Evolutionary conservation across 768 basidiomycete genomes (phyloP).

Genomic region (Rhizopogon roseolus): DNA sequence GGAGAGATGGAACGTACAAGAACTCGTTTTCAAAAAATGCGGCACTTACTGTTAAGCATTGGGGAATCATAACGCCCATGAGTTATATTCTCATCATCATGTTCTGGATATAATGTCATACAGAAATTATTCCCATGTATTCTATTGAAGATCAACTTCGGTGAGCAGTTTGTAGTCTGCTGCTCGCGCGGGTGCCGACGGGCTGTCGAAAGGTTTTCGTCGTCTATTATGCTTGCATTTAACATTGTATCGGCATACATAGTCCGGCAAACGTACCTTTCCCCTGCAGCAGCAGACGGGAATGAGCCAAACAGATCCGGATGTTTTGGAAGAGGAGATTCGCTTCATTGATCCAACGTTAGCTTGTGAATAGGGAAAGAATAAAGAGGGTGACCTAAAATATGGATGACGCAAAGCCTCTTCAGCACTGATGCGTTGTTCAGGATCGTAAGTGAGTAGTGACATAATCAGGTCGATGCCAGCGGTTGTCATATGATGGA

Average conservation of each 20-base stretch:
- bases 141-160: constrained; percentile 50
- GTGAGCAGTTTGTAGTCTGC: constrained; percentile 63
- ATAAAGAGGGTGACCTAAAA: constrained; percentile 55
- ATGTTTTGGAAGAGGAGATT: constrained; percentile 93
- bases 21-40: constrained; percentile 63
- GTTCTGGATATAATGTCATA: background rate
- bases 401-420: constrained; percentile 90
- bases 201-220: constrained; percentile 73
- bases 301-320: constrained; percentile 94
- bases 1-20: constrained; percentile 68
- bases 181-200: constrained; percentile 71
- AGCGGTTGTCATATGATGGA: constrained; percentile 76
- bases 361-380: background rate
- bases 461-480: constrained; percentile 83
- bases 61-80: constrained; percentile 14
- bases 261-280: constrained; percentile 56
- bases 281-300: constrained; percentile 93
- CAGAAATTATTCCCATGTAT: background rate
- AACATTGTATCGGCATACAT: background rate
- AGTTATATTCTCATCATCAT: background rate
- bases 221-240: constrained; percentile 39
- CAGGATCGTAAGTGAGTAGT: constrained; percentile 87
- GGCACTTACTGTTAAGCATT: constrained; percentile 35
- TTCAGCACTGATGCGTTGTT: constrained; percentile 78
- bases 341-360: constrained; percentile 40